These are phyloP conservation scores for Paxillus ammoniavirescens DNA, from an alignment of 768 basidiomycete genomes.

Conservation along the genomic window DNA sequence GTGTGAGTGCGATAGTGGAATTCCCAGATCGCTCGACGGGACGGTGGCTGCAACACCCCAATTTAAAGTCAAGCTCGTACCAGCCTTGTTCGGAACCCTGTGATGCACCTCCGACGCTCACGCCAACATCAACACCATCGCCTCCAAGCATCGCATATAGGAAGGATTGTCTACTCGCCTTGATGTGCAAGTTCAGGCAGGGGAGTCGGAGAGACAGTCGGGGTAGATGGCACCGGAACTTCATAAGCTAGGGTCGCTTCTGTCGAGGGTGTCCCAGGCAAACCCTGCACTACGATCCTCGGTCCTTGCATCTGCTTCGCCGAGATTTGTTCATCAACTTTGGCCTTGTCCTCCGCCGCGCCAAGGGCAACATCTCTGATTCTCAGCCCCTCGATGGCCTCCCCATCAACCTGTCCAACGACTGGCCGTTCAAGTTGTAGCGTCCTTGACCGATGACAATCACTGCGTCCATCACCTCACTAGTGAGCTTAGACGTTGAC, in stretches of 20 bases:
- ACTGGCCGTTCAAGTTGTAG: slow-evolving; percentile 29
- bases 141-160: slow-evolving; percentile 34
- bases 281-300: not conserved
- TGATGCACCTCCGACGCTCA: not conserved
- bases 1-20: slow-evolving; percentile 12
- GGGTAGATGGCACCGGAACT: not conserved
- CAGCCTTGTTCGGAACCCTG: slow-evolving; percentile 18
- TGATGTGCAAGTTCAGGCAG: slow-evolving; percentile 7
- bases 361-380: slow-evolving; percentile 1
- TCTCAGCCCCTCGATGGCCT: slow-evolving; percentile 14
- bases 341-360: not conserved
- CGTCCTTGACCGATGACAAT: slow-evolving; percentile 28
- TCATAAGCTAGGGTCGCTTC: not conserved
- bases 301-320: not conserved
- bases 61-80: slow-evolving; percentile 32
- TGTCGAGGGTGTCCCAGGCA: not conserved
- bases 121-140: slow-evolving; percentile 19
- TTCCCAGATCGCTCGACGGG: slow-evolving; percentile 6
- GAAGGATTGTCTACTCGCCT: slow-evolving; percentile 34
- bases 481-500: slow-evolving; percentile 41
- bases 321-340: not conserved
- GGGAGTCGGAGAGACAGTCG: not conserved
- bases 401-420: slow-evolving; percentile 8
- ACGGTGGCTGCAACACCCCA: slow-evolving; percentile 12
- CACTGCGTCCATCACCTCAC: slow-evolving; percentile 53